Evolutionary conservation across 2,329 filamentous ascomycete species (phyloP), one percentile per base, ranked within the genome.

Genomic region (Metarhizium rileyi): DNA sequence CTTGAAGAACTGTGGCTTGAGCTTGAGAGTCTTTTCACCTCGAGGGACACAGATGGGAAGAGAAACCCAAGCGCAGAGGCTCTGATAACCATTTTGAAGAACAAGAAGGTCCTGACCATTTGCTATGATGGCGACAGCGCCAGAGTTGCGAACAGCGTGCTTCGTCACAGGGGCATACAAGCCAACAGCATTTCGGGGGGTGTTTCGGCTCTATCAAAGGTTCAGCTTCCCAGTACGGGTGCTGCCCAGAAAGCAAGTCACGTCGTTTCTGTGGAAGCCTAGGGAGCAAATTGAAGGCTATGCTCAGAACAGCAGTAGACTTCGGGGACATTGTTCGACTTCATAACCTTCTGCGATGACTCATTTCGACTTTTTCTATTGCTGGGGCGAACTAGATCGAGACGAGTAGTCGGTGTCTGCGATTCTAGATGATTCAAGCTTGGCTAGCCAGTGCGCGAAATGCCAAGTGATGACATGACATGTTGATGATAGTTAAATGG

Each of bases 91-190:
- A 55, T 63, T 2, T 56, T 72, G 9, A 55, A 58, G 20, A 63
- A 60, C 6, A 68, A 67, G 46, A 67, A 65, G 25, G 63, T 76
- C 9, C 55, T 78, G 20, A 62, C 76, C 10, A 56, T 77, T 10
- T 79, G 75, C 55, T 78, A 78, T 48, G 65, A 76, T 46, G 77
- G 77, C 3, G 74, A 80, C 47, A 74, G 72, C 18, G 68, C 76
- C 5, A 65, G 76, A 4, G 70, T 80, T 10, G 76, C 75, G n/a
- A 74, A 74, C 23, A 77, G 75, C 49, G 69, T 80, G 3, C 61
- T 80, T 48, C 67, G 75, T 27, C 74, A 74, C 0, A 75, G 73
- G 56, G 73, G 72, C 0, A 62, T 73, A 23, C 66, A 70, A 40
- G 71, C 74, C 3, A 68, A 71, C 42, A 72, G 72, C 53, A 57